Percentiles rank a stretch among this genome's conserved stretches.
phyloP scores from a whole-genome alignment of 495 filamentous ascomycete genomes.

The Halenospora varia region DNA sequence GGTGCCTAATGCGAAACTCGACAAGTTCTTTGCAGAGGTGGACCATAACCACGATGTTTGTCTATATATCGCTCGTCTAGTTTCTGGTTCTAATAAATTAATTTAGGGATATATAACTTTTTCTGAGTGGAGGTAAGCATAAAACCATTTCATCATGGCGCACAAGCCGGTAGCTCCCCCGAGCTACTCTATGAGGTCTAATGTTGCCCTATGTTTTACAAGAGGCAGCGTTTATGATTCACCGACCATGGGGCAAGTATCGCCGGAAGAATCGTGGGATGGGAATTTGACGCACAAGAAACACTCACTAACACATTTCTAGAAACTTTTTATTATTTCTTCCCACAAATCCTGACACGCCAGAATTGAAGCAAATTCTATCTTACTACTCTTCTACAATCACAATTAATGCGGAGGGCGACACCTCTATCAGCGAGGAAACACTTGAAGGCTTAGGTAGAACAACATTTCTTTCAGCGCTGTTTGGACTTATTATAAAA shows the following conservation, averaged over 20 bases:
- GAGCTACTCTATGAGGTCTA: too few relatives aligned
- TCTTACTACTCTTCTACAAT: constrained; percentile 90
- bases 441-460: constrained; percentile 92
- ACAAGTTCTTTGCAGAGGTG: constrained; percentile 83
- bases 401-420: constrained; percentile 89
- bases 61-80: constrained; percentile 14
- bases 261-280: not conserved
- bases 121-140: constrained; percentile 88
- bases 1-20: constrained; percentile 71
- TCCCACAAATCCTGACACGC: constrained; percentile 55
- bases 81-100: not conserved
- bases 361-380: constrained; percentile 73
- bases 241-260: not conserved
- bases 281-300: not conserved
- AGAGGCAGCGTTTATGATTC: too few relatives aligned
- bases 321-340: constrained; percentile 97
- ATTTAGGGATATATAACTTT: constrained; percentile 66
- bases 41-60: constrained; percentile 79
- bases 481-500: constrained; percentile 63
- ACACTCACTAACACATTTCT: not conserved
- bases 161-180: too few relatives aligned
- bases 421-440: constrained; percentile 87
- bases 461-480: constrained; percentile 75
- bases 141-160: not conserved
- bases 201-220: too few relatives aligned